phyloP scores from a whole-genome alignment of 768 basidiomycete species.

The Tricholoma terreum region DNA sequence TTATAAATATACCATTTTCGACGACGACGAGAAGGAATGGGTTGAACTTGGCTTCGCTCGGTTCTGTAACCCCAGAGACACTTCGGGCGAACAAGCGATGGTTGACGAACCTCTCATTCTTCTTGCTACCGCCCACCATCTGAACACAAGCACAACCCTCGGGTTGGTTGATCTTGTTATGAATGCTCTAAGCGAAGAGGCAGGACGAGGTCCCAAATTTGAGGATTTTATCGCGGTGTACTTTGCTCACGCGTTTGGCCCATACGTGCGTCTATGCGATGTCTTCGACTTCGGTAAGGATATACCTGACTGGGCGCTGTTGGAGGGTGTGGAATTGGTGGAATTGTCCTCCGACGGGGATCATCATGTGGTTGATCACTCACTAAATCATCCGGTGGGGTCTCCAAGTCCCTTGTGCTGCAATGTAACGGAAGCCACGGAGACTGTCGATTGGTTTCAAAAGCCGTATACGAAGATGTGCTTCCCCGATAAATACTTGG shows the following conservation, averaged over 20 bases:
- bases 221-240: background rate
- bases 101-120: background rate
- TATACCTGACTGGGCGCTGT: background rate
- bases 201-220: background rate
- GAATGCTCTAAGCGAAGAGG: background rate
- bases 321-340: background rate
- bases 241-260: background rate
- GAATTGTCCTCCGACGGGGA: background rate
- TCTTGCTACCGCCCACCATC: background rate
- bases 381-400: background rate
- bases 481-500: background rate
- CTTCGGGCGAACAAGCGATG: background rate
- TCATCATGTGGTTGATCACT: background rate
- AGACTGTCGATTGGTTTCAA: background rate
- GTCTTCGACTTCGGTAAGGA: background rate
- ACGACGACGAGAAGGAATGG: background rate
- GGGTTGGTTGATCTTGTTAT: background rate
- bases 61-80: background rate
- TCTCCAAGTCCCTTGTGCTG: background rate
- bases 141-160: background rate
- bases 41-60: background rate
- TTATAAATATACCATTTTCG: background rate
- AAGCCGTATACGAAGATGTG: background rate
- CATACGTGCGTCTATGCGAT: background rate
- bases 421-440: background rate